These are phyloP conservation scores for Monosporascus ibericus DNA, from an alignment of 2,329 filamentous ascomycete genomes.

Conservation along the genomic window DNA sequence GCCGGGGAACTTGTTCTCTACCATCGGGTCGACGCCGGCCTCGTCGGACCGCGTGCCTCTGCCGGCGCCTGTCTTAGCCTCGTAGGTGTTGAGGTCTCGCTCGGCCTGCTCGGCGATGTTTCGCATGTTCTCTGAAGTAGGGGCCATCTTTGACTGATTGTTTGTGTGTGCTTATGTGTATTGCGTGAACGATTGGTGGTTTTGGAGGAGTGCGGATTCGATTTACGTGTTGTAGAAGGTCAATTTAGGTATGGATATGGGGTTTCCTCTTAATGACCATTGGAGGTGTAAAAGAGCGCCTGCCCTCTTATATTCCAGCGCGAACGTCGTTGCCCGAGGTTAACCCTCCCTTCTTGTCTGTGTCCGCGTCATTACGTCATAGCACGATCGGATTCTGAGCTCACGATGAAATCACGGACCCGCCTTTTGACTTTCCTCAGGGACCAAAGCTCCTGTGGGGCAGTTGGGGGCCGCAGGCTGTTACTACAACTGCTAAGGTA, in stretches of 20 bases:
- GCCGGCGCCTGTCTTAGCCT: constrained; percentile 39
- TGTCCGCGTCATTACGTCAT: not conserved
- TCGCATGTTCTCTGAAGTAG: constrained; percentile 29
- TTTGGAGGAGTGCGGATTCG: not conserved
- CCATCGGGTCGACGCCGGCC: constrained; percentile 34
- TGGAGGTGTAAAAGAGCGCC: no score
- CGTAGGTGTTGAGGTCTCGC: constrained; percentile 41
- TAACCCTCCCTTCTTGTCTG: no score
- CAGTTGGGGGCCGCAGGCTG: no score
- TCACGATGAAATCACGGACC: not conserved
- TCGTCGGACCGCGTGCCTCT: constrained; percentile 33
- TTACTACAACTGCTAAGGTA: no score
- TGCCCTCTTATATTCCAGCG: no score
- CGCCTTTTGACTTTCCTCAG: not conserved
- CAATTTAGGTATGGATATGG: no score
- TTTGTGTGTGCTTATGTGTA: constrained; percentile 10
- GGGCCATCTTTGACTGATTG: constrained; percentile 16
- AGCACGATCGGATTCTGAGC: not conserved
- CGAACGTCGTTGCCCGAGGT: no score
- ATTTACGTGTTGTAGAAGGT: not conserved
- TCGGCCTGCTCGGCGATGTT: constrained; percentile 40
- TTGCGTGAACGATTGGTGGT: not conserved
- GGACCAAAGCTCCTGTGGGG: not conserved
- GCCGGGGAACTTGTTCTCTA: constrained; percentile 38
- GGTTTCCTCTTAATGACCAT: no score